These are phyloP conservation scores for Glomus cerebriforme DNA, from an alignment of 192 early-diverging fungal genomes.

Conservation along the genomic window DNA sequence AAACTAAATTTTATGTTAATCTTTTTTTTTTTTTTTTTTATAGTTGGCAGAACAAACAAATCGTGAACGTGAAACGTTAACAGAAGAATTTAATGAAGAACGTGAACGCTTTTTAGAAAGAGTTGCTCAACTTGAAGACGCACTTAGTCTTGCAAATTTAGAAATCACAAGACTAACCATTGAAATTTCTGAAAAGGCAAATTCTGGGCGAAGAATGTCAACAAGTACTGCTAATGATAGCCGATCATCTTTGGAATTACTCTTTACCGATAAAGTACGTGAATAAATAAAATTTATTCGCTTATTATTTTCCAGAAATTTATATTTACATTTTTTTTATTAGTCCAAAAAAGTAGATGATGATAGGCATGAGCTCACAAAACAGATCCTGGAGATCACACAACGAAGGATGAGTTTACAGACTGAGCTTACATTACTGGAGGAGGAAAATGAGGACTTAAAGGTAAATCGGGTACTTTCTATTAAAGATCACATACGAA, in stretches of 20 bases:
- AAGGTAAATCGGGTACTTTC: slow-evolving; percentile 28
- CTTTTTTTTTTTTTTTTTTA: not conserved
- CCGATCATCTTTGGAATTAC: slow-evolving; percentile 10
- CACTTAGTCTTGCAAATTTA: slow-evolving; percentile 28
- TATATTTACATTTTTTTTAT: no score
- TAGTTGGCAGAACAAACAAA: slow-evolving; percentile 21
- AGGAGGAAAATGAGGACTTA: slow-evolving; percentile 28
- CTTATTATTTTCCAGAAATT: no score
- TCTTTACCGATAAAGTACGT: slow-evolving; percentile 4
- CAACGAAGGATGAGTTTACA: slow-evolving; percentile 30
- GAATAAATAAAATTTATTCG: no score
- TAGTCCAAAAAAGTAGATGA: not conserved
- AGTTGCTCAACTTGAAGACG: slow-evolving; percentile 30
- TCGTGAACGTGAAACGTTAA: slow-evolving; percentile 12
- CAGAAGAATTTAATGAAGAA: slow-evolving; percentile 22
- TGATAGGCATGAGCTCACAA: slow-evolving; percentile 27
- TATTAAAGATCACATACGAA: slow-evolving; percentile 13
- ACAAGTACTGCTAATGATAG: not conserved
- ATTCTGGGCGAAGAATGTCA: slow-evolving; percentile 3
- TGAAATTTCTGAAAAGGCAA: slow-evolving; percentile 8
- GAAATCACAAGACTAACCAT: slow-evolving; percentile 32
- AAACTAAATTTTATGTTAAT: not conserved
- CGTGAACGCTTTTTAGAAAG: not conserved
- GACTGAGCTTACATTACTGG: slow-evolving; percentile 26
- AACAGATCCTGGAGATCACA: slow-evolving; percentile 32